Percentiles rank a stretch among this genome's conserved stretches.
Conservation (phyloP, 441 rosid species). For the Pelargonium myrrhifolium region DNA sequence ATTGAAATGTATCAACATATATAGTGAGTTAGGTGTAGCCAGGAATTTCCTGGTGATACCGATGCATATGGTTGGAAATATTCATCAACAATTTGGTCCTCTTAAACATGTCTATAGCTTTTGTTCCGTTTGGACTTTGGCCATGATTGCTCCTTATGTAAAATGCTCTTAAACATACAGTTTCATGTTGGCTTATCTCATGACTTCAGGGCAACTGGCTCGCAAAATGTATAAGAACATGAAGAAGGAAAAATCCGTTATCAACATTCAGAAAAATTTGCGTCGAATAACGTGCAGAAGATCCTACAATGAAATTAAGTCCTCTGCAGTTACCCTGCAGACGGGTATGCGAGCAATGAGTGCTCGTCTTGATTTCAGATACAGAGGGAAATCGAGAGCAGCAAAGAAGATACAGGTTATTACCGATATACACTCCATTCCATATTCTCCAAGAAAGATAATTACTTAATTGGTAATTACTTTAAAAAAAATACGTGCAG, state of each 20-base stretch:
- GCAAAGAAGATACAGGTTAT: constrained; percentile 72
- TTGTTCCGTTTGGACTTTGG: constrained; percentile 7
- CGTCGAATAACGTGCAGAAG: constrained; percentile 54
- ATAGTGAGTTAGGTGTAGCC: no score
- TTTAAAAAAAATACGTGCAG: constrained; percentile 33
- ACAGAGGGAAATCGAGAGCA: constrained; percentile 64
- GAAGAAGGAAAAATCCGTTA: constrained; percentile 63
- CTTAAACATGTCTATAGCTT: not conserved
- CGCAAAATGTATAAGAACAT: constrained; percentile 35
- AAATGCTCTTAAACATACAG: not conserved
- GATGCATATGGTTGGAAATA: no score
- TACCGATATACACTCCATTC: constrained; percentile 12
- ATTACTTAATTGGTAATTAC: constrained; percentile 5
- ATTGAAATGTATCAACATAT: not conserved
- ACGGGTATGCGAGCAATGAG: constrained; percentile 73
- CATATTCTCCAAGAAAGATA: constrained; percentile 22
- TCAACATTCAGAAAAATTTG: constrained; percentile 75
- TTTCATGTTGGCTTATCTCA: not conserved
- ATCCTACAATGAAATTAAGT: constrained; percentile 50
- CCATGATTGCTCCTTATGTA: constrained; percentile 47
- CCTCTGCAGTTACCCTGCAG: constrained; percentile 59
- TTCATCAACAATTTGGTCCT: constrained; percentile 10
- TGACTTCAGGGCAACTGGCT: constrained; percentile 45
- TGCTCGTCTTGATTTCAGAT: constrained; percentile 70
- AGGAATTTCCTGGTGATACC: not conserved